Percentiles rank a stretch among this genome's conserved stretches.
These are phyloP conservation scores for Lophiotrema nucula DNA, from an alignment of 495 filamentous ascomycete genomes.

Conservation along the genomic window DNA sequence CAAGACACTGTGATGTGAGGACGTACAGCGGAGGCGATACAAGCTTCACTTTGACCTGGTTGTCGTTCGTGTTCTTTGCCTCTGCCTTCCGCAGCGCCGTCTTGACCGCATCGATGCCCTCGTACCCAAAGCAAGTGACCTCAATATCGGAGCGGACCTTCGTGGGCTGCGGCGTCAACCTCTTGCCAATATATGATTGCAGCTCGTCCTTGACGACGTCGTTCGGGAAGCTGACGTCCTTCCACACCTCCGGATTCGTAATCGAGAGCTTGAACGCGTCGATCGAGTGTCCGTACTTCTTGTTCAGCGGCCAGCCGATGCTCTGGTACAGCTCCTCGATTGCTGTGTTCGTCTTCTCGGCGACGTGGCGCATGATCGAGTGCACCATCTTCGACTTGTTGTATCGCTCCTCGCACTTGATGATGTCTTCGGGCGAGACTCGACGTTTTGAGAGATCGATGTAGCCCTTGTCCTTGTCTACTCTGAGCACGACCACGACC, in stretches of 20 bases:
- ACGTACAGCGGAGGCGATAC: slow-evolving; percentile 92
- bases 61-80: slow-evolving; percentile 81
- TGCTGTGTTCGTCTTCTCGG: slow-evolving; percentile 90
- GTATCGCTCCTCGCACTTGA: slow-evolving; percentile 99
- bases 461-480: slow-evolving; percentile 98
- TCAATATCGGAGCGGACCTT: slow-evolving; percentile 95
- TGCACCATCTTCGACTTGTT: slow-evolving; percentile 99
- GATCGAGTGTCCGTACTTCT: slow-evolving; percentile 93
- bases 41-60: slow-evolving; percentile 93
- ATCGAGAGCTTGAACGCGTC: slow-evolving; percentile 99
- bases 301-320: slow-evolving; percentile 96
- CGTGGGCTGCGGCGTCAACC: slow-evolving; percentile 92
- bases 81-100: slow-evolving; percentile 81
- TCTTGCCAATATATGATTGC: slow-evolving; percentile 89
- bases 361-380: slow-evolving; percentile 95
- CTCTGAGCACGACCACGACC: slow-evolving; percentile 94
- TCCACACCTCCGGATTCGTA: slow-evolving; percentile 96
- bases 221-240: slow-evolving; percentile 82
- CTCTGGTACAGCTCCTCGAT: slow-evolving; percentile 90
- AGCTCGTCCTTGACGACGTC: slow-evolving; percentile 84
- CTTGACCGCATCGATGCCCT: slow-evolving; percentile 98
- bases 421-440: slow-evolving; percentile 94
- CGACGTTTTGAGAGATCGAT: slow-evolving; percentile 98
- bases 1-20: slow-evolving; percentile 67
- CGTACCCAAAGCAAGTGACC: slow-evolving; percentile 94